Conservation (phyloP, 2,329 filamentous ascomycete species). For the Xenoacremonium recifei region DNA sequence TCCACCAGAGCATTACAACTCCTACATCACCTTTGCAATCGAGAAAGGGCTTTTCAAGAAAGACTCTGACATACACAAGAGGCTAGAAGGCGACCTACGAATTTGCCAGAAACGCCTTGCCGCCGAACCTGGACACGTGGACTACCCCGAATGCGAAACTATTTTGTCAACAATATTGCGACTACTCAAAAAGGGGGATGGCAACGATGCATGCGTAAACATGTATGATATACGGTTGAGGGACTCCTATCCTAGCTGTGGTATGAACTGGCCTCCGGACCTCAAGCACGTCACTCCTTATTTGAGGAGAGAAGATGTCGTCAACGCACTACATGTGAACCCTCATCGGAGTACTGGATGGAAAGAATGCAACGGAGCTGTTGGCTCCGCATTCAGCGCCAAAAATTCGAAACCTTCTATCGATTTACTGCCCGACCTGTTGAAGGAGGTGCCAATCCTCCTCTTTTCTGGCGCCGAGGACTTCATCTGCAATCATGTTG, state of each 20-base stretch:
- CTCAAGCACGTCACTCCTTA: conserved; percentile 76
- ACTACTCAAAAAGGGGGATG: conserved; percentile 56
- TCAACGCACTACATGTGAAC: conserved; percentile 78
- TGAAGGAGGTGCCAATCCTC: conserved; percentile 74
- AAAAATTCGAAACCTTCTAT: conserved; percentile 71
- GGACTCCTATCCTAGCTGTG: conserved; percentile 79
- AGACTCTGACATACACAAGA: conserved; percentile 60
- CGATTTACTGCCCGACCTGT: conserved; percentile 71
- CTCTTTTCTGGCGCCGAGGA: conserved; percentile 94
- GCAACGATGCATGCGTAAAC: conserved; percentile 70
- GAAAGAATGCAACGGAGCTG: conserved; percentile 83
- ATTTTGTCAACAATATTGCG: conserved; percentile 73
- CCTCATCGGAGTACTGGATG: conserved; percentile 81
- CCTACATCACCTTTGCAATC: conserved; percentile 81
- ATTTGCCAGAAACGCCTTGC: conserved; percentile 66
- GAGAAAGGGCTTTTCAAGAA: conserved; percentile 70
- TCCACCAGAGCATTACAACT: conserved; percentile 82
- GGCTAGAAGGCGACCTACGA: conserved; percentile 67
- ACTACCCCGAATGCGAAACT: conserved; percentile 69
- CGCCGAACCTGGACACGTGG: conserved; percentile 50
- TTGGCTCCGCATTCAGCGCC: conserved; percentile 69
- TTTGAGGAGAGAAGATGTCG: conserved; percentile 77
- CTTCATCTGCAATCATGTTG: conserved; percentile 94
- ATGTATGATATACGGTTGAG: conserved; percentile 95
- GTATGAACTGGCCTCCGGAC: conserved; percentile 98